phyloP scores from a whole-genome alignment of 2,329 filamentous ascomycete genomes.

The Fusarium transvaalense region DNA sequence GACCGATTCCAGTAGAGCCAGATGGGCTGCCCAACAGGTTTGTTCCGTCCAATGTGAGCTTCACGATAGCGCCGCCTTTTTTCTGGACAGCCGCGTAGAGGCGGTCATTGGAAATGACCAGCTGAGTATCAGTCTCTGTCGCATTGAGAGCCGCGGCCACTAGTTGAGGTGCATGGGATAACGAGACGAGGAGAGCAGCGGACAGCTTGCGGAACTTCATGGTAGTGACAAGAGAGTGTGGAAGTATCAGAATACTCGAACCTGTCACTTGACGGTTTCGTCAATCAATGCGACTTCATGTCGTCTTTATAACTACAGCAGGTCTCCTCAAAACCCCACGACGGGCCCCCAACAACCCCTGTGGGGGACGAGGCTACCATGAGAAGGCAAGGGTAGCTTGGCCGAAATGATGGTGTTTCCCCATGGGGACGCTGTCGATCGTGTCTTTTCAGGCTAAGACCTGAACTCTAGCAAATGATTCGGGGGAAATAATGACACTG shows the following conservation, averaged over 20 bases:
- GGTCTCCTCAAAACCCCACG: slow-evolving; percentile 33
- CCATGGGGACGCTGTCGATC: slow-evolving; percentile 46
- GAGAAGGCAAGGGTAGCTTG: slow-evolving; percentile 27
- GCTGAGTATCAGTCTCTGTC: slow-evolving; percentile 52
- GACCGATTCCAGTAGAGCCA: slow-evolving; percentile 60
- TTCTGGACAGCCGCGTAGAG: slow-evolving; percentile 56
- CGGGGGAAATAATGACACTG: slow-evolving; percentile 14
- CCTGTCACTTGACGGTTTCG: slow-evolving; percentile 9
- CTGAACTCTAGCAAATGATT: slow-evolving; percentile 24
- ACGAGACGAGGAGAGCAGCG: slow-evolving; percentile 30
- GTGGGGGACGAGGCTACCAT: slow-evolving; percentile 42
- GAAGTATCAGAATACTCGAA: slow-evolving; percentile 8
- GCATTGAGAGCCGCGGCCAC: slow-evolving; percentile 49
- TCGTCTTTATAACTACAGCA: slow-evolving; percentile 31
- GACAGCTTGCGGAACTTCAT: slow-evolving; percentile 47
- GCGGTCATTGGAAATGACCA: slow-evolving; percentile 56
- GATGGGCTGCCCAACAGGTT: slow-evolving; percentile 63
- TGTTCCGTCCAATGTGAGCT: slow-evolving; percentile 54
- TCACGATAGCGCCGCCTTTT: slow-evolving; percentile 53
- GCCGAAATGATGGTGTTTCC: slow-evolving; percentile 31
- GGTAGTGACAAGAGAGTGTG: not conserved
- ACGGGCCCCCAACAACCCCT: slow-evolving; percentile 40
- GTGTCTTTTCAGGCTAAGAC: slow-evolving; percentile 34
- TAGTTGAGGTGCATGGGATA: slow-evolving; percentile 43
- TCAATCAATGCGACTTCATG: slow-evolving; percentile 13